phyloP scores from a whole-genome alignment of 129 eudicot species.

The Kitagawia praeruptora region DNA sequence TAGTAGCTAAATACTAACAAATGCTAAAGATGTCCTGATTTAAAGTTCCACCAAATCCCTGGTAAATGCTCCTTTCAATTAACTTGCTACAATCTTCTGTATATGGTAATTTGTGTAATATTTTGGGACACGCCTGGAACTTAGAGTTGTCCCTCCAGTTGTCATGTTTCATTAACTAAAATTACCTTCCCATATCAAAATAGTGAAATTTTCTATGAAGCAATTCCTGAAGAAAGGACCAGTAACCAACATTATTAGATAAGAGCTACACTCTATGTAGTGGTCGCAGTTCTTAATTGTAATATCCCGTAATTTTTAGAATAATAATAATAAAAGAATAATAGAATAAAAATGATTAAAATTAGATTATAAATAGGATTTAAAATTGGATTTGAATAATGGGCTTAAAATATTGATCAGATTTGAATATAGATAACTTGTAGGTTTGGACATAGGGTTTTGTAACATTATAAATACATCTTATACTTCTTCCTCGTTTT shows the following conservation, averaged over 20 bases:
- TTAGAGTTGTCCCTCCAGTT: conserved; percentile 10
- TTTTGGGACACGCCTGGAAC: conserved; percentile 14
- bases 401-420: too few relatives aligned
- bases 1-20: too few relatives aligned
- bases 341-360: too few relatives aligned
- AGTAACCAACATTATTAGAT: neutral
- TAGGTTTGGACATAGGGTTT: too few relatives aligned
- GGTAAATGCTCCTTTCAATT: conserved; percentile 9
- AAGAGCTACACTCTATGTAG: neutral
- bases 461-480: too few relatives aligned
- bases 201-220: conserved; percentile 55
- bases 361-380: too few relatives aligned
- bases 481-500: too few relatives aligned
- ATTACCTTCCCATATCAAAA: conserved; percentile 39
- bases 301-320: too few relatives aligned
- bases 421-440: too few relatives aligned
- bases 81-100: conserved; percentile 20
- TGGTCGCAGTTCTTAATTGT: neutral
- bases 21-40: neutral
- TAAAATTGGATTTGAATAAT: too few relatives aligned
- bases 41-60: conserved; percentile 18
- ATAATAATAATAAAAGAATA: too few relatives aligned
- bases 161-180: conserved; percentile 30
- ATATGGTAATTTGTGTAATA: conserved; percentile 25
- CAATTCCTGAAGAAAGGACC: conserved; percentile 45